phyloP scores from a whole-genome alignment of 23 red algal genomes.

The Gracilaria gracilis region DNA sequence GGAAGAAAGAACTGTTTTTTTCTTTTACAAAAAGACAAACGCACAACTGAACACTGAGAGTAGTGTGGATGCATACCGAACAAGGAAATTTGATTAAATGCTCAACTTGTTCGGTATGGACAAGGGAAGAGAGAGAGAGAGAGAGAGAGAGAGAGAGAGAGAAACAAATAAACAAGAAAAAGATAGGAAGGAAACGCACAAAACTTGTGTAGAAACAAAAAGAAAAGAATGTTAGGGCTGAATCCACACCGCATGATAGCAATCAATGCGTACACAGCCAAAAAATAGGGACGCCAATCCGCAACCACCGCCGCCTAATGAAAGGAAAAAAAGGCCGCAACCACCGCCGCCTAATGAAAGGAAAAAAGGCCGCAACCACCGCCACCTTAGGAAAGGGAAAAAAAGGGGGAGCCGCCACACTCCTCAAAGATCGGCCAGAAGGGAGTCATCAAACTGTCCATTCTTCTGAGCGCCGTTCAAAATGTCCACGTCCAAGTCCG shows the following conservation, averaged over 20 bases:
- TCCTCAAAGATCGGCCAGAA: conserved; percentile 43
- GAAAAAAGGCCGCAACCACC: background rate
- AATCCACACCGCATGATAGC: background rate
- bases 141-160: background rate
- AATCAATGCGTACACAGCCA: background rate
- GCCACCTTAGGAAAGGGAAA: background rate
- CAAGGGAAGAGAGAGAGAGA: background rate
- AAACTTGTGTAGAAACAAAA: background rate
- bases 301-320: too few relatives aligned
- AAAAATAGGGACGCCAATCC: too few relatives aligned
- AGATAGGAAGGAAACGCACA: background rate
- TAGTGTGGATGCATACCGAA: background rate
- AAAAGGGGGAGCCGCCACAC: background rate
- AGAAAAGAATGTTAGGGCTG: conserved; percentile 27
- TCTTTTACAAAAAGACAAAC: background rate
- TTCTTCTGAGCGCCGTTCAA: conserved; percentile 40
- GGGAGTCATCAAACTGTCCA: conserved; percentile 62
- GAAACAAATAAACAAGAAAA: background rate
- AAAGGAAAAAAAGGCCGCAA: background rate
- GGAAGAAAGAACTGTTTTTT: conserved; percentile 10
- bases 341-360: too few relatives aligned
- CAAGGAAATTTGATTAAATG: conserved; percentile 21
- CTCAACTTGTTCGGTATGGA: background rate
- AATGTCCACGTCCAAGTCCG: conserved; percentile 54
- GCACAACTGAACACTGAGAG: background rate